A percentile compares a stretch with the other conserved stretches of the same genome.
These are phyloP conservation scores for Cystofilobasidium bisporidii DNA, from an alignment of 768 basidiomycete genomes.

Conservation along the genomic window DNA sequence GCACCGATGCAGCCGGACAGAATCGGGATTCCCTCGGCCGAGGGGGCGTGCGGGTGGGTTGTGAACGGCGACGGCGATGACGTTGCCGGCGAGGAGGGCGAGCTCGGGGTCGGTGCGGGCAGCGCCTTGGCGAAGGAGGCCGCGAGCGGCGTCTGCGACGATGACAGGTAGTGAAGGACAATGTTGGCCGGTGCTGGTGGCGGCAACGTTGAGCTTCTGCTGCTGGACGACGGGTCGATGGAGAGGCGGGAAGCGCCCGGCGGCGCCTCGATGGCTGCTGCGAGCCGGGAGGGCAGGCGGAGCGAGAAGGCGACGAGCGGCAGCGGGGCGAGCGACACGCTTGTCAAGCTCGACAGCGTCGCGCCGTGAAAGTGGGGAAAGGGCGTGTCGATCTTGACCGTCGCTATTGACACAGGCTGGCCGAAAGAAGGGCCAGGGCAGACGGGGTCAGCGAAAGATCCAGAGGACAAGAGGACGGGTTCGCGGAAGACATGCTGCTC, in stretches of 20 bases:
- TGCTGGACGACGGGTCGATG: background rate
- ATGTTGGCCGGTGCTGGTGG: slow-evolving; percentile 38
- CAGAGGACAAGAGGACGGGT: background rate
- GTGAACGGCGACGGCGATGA: slow-evolving; percentile 31
- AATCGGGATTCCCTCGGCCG: slow-evolving; percentile 54
- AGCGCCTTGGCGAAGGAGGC: slow-evolving; percentile 64
- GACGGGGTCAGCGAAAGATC: background rate
- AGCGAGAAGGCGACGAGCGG: slow-evolving; percentile 84
- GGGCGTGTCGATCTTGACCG: slow-evolving; percentile 17
- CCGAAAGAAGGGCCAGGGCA: no score
- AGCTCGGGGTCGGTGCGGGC: slow-evolving; percentile 56
- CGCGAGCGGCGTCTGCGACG: slow-evolving; percentile 55
- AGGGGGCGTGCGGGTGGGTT: slow-evolving; percentile 35
- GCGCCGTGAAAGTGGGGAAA: slow-evolving; percentile 63
- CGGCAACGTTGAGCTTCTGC: slow-evolving; percentile 38
- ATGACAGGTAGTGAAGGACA: slow-evolving; percentile 71
- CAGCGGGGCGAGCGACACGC: slow-evolving; percentile 77
- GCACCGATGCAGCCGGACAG: slow-evolving; percentile 57
- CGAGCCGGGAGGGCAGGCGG: slow-evolving; percentile 81
- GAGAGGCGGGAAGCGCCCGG: background rate
- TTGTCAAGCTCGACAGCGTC: slow-evolving; percentile 86
- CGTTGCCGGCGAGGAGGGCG: slow-evolving; percentile 33
- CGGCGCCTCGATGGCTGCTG: slow-evolving; percentile 35
- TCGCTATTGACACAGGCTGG: slow-evolving; percentile 28
- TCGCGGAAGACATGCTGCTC: background rate